Evolutionary conservation across 805 yeast genomes (phyloP).

Genomic region (Kurtzmaniella fragi): DNA sequence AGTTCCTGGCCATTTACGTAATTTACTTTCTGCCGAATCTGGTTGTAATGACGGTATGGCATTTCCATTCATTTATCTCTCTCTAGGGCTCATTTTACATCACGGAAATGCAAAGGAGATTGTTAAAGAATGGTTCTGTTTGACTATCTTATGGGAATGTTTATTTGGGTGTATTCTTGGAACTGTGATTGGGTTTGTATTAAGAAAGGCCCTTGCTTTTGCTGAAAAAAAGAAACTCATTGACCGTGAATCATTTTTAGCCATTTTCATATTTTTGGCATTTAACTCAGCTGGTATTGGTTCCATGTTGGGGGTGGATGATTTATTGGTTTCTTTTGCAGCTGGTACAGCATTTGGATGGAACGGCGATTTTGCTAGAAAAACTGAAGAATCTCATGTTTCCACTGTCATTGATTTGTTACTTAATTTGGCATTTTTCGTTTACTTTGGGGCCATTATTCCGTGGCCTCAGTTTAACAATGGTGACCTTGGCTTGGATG

Average conservation of each 20-base stretch:
- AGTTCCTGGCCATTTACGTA: slow-evolving; percentile 89
- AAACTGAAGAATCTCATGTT: slow-evolving; percentile 80
- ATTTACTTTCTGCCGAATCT: slow-evolving; percentile 77
- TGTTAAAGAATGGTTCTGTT: slow-evolving; percentile 72
- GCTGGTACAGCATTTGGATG: slow-evolving; percentile 93
- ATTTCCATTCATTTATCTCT: slow-evolving; percentile 76
- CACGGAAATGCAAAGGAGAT: slow-evolving; percentile 62
- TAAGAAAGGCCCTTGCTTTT: slow-evolving; percentile 66
- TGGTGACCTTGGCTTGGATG: slow-evolving; percentile 53
- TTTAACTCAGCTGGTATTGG: slow-evolving; percentile 87
- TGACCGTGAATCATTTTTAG: slow-evolving; percentile 85
- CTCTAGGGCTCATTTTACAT: slow-evolving; percentile 64
- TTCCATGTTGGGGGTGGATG: slow-evolving; percentile 83
- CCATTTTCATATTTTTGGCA: slow-evolving; percentile 77
- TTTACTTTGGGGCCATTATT: slow-evolving; percentile 84
- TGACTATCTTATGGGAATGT: slow-evolving; percentile 79
- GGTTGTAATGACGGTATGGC: slow-evolving; percentile 97
- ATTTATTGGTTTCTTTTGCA: slow-evolving; percentile 80
- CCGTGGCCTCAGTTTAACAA: slow-evolving; percentile 83
- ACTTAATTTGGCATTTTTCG: slow-evolving; percentile 79
- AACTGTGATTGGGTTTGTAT: slow-evolving; percentile 60
- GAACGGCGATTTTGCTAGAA: slow-evolving; percentile 84
- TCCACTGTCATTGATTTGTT: slow-evolving; percentile 86
- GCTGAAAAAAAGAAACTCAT: slow-evolving; percentile 67
- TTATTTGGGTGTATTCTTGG: slow-evolving; percentile 76